phyloP scores from a whole-genome alignment of 768 basidiomycete genomes.

The Tricholoma bakamatsutake region DNA sequence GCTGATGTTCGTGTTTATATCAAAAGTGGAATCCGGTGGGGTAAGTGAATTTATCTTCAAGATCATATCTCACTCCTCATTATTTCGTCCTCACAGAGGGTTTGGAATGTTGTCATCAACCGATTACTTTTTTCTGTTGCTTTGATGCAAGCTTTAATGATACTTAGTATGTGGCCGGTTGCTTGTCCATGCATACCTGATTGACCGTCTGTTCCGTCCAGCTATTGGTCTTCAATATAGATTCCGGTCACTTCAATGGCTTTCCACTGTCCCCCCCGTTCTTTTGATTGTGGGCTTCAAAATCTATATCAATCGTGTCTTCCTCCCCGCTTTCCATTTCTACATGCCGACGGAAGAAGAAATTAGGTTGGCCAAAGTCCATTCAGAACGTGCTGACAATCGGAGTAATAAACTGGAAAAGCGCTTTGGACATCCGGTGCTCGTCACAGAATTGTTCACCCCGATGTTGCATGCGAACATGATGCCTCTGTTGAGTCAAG shows the following conservation, averaged over 20 bases:
- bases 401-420: conserved; percentile 73
- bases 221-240: conserved; percentile 82
- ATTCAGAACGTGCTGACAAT: conserved; percentile 73
- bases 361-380: conserved; percentile 63
- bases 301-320: conserved; percentile 67
- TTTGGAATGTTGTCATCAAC: conserved; percentile 95
- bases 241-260: conserved; percentile 72
- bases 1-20: conserved; percentile 89
- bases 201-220: conserved; percentile 22
- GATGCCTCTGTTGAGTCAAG: conserved; percentile 71
- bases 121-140: conserved; percentile 72
- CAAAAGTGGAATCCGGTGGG: conserved; percentile 90
- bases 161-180: conserved; percentile 60
- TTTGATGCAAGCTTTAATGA: conserved; percentile 84
- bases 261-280: conserved; percentile 82
- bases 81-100: conserved; percentile 42
- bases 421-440: conserved; percentile 92
- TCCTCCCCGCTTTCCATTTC: conserved; percentile 66
- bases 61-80: conserved; percentile 1
- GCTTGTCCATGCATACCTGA: neutral
- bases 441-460: conserved; percentile 82
- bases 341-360: conserved; percentile 83
- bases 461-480: conserved; percentile 84
- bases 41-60: conserved; percentile 38
- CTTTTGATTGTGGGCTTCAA: conserved; percentile 80